Conservation (phyloP, 352 stramenopile species). For the Globisporangium emineosum region DNA sequence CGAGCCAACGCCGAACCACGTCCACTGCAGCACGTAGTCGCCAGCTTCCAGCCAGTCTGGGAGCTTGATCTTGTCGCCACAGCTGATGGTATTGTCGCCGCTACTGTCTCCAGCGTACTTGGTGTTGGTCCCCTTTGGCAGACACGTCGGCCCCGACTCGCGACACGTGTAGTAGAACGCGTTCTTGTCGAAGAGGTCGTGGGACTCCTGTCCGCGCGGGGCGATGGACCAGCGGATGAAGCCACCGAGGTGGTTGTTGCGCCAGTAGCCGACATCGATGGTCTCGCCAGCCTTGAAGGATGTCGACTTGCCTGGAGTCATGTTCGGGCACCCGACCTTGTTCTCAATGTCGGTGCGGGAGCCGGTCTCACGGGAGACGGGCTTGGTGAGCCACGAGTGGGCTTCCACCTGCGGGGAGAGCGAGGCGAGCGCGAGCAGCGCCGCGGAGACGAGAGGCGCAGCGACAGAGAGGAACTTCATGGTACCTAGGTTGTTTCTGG, state of each 20-base stretch:
- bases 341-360: slow-evolving; percentile 29
- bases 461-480: too few species aligned
- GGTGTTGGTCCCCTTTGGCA: slow-evolving; percentile 16
- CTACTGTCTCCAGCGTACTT: slow-evolving; percentile 25
- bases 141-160: slow-evolving; percentile 22
- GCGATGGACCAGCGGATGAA: slow-evolving; percentile 31
- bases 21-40: slow-evolving; percentile 62
- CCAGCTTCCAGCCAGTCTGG: slow-evolving; percentile 40
- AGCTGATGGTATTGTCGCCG: slow-evolving; percentile 24
- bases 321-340: slow-evolving; percentile 23
- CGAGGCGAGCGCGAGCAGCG: too few species aligned
- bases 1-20: slow-evolving; percentile 42
- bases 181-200: slow-evolving; percentile 19
- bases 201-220: slow-evolving; percentile 16
- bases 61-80: slow-evolving; percentile 46
- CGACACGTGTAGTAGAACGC: slow-evolving; percentile 29
- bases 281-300: slow-evolving; percentile 16
- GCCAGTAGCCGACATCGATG: slow-evolving; percentile 26
- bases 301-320: slow-evolving; percentile 14
- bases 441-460: too few species aligned
- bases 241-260: slow-evolving; percentile 32
- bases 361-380: slow-evolving; percentile 19
- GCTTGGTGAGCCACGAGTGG: slow-evolving; percentile 14
- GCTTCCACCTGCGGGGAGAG: slow-evolving; percentile 4
- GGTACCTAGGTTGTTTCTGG: too few species aligned